Percentiles rank a stretch among this genome's conserved stretches.
Evolutionary conservation across 2,329 filamentous ascomycete species (phyloP).

Genomic region (Pseudogymnoascus sp.): DNA sequence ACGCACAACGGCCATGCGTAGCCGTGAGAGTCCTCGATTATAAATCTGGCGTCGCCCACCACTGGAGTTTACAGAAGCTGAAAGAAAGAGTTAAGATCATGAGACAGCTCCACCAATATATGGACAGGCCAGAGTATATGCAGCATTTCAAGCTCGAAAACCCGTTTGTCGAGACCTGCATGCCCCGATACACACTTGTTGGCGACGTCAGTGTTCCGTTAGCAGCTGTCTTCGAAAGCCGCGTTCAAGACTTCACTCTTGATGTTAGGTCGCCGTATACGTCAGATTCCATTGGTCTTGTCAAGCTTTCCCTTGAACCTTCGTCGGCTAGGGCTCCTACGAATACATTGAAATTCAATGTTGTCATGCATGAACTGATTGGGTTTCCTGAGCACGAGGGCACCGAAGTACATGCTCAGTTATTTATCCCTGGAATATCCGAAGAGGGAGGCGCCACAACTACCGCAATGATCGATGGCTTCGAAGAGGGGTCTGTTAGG

Average conservation of each 20-base stretch:
- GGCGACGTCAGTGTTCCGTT: conserved; percentile 91
- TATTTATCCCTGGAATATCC: conserved; percentile 88
- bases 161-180: conserved; percentile 83
- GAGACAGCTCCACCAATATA: conserved; percentile 94
- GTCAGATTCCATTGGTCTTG: conserved; percentile 78
- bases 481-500: conserved; percentile 83
- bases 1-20: conserved; percentile 79
- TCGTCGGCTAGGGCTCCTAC: conserved; percentile 87
- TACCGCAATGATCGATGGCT: conserved; percentile 87
- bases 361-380: conserved; percentile 92
- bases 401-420: conserved; percentile 87
- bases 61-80: conserved; percentile 93
- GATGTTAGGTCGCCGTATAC: conserved; percentile 92
- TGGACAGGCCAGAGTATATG: conserved; percentile 89
- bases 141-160: conserved; percentile 90
- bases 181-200: conserved; percentile 85
- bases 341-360: conserved; percentile 93
- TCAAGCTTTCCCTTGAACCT: conserved; percentile 84
- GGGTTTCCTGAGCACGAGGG: conserved; percentile 95
- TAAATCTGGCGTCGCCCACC: conserved; percentile 72
- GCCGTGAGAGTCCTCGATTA: conserved; percentile 88
- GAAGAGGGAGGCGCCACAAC: conserved; percentile 89
- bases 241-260: conserved; percentile 87
- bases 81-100: conserved; percentile 80
- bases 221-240: conserved; percentile 84